Conservation (phyloP, 202 grass and related monocot genomes). For the Miscanthus sacchariflorus region DNA sequence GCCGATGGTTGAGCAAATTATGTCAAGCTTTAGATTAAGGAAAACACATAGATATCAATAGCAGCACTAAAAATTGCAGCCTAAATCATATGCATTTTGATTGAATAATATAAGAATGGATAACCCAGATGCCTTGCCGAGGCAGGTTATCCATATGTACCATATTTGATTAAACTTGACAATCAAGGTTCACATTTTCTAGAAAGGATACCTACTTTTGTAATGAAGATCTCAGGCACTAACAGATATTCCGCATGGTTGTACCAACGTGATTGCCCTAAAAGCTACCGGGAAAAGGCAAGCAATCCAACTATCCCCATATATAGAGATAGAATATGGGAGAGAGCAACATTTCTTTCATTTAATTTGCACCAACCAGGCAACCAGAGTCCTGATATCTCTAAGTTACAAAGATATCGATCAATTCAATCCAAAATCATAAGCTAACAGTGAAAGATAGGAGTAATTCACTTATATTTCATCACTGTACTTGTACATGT, state of each 20-base stretch:
- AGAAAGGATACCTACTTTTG: neutral
- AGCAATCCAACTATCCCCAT: neutral
- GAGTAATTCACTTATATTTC: too few relatives aligned
- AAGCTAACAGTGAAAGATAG: neutral
- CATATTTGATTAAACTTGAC: neutral
- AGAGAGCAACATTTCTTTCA: neutral
- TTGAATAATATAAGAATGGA: too few relatives aligned
- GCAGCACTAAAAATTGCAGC: neutral
- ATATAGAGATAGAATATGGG: too few relatives aligned
- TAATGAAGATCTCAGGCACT: neutral
- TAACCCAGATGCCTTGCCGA: too few relatives aligned
- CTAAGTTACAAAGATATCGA: too few relatives aligned
- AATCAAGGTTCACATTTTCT: neutral
- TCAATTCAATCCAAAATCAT: too few relatives aligned
- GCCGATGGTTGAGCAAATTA: neutral
- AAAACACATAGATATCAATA: neutral
- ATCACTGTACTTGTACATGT: neutral
- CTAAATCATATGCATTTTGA: neutral
- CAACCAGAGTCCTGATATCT: too few relatives aligned
- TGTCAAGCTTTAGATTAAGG: neutral
- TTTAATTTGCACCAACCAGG: neutral
- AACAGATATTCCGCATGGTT: too few relatives aligned
- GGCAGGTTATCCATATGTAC: neutral
- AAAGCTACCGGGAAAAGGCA: neutral
- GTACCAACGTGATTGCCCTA: too few relatives aligned